Percentiles rank a stretch among this genome's conserved stretches.
Conservation (phyloP, 306 rosid species). For the Inga oerstediana region DNA sequence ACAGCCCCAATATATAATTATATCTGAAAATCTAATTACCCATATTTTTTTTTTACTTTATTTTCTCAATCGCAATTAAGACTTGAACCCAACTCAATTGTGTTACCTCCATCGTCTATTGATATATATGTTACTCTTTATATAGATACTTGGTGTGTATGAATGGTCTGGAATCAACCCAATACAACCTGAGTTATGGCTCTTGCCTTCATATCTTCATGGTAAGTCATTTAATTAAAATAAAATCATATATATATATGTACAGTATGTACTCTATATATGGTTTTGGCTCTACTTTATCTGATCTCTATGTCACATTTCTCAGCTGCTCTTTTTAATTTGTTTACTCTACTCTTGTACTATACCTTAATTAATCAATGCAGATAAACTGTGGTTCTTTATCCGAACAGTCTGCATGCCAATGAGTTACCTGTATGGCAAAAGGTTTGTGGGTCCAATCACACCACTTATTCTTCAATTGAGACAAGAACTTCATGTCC, state of each 20-base stretch:
- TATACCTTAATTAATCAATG: background rate
- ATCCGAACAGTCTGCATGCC: constrained; percentile 38
- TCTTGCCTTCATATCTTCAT: constrained; percentile 19
- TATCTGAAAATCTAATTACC: too few relatives aligned
- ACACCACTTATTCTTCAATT: constrained; percentile 53
- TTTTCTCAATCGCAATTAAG: too few relatives aligned
- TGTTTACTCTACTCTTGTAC: background rate
- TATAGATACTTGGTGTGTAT: constrained; percentile 2
- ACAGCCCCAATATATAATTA: too few relatives aligned
- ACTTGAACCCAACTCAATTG: too few relatives aligned
- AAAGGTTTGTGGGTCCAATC: constrained; percentile 55
- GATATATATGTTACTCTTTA: too few relatives aligned
- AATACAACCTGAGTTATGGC: constrained; percentile 21
- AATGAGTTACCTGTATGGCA: constrained; percentile 55
- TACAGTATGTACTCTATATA: background rate
- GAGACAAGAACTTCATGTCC: constrained; percentile 48
- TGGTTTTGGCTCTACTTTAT: background rate
- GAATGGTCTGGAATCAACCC: background rate
- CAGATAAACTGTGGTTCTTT: constrained; percentile 63
- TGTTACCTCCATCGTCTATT: too few relatives aligned
- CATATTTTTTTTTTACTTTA: too few relatives aligned
- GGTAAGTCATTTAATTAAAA: background rate
- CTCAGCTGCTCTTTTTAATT: background rate
- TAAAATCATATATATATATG: background rate
- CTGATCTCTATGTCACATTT: background rate